phyloP scores from a whole-genome alignment of 495 filamentous ascomycete genomes.

The Penicillium waksmanii region DNA sequence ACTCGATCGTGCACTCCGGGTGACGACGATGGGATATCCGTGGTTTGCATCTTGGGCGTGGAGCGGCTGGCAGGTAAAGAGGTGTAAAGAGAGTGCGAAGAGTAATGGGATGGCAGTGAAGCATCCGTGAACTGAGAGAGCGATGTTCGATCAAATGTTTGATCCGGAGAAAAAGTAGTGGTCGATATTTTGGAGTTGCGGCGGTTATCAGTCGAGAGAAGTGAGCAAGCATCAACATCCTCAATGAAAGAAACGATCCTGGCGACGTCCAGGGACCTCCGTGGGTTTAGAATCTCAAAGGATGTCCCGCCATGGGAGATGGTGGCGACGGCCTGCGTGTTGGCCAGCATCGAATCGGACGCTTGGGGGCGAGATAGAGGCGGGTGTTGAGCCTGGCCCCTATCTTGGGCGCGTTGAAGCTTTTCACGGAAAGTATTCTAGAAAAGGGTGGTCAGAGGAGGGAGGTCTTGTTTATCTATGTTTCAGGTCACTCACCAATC shows the following conservation, averaged over 20 bases:
- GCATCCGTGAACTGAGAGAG: conserved; percentile 35
- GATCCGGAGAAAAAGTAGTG: conserved; percentile 22
- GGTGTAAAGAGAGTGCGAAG: conserved; percentile 27
- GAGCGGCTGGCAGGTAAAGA: conserved; percentile 15
- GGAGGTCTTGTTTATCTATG: conserved; percentile 16
- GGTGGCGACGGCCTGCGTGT: conserved; percentile 33
- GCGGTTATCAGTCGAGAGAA: conserved; percentile 24
- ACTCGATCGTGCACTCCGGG: conserved; percentile 27
- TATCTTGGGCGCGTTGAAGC: conserved; percentile 32
- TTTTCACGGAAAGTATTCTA: conserved; percentile 50
- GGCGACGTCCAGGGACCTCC: conserved; percentile 43
- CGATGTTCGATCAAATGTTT: conserved; percentile 27
- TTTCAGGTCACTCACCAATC: conserved; percentile 34
- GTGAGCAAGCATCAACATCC: conserved; percentile 38
- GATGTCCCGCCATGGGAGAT: conserved; percentile 46
- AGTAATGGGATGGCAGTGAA: conserved; percentile 34
- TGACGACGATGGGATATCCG: conserved; percentile 28
- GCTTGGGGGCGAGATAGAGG: conserved; percentile 21
- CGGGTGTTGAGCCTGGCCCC: conserved; percentile 20
- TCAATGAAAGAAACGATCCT: conserved; percentile 50
- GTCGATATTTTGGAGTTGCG: conserved; percentile 33
- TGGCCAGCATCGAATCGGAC: conserved; percentile 40
- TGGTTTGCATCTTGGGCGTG: conserved; percentile 22
- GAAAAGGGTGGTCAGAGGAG: conserved; percentile 13
- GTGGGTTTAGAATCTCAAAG: conserved; percentile 52